These are phyloP conservation scores for Smittium mucronatum DNA, from an alignment of 371 early-diverging fungal species.

Conservation along the genomic window DNA sequence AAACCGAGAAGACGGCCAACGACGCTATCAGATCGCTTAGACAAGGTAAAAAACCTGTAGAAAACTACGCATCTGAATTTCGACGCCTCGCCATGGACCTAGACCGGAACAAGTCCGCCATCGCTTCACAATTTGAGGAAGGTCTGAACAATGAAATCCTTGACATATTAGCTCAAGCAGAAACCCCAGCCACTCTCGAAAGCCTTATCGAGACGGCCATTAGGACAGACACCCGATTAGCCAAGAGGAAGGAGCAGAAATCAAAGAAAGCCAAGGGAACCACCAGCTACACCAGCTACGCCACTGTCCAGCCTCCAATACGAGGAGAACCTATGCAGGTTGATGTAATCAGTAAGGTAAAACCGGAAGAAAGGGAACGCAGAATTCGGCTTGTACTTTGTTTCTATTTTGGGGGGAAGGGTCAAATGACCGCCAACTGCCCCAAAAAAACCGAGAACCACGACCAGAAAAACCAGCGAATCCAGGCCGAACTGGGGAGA, in stretches of 20 bases:
- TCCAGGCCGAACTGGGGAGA: background rate
- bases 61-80: constrained; percentile 7
- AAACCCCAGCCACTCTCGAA: background rate
- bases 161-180: background rate
- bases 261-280: background rate
- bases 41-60: background rate
- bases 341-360: background rate
- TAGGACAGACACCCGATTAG: background rate
- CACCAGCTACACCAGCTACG: background rate
- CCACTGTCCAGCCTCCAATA: background rate
- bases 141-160: background rate
- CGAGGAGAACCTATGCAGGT: background rate
- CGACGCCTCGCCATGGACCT: background rate
- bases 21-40: constrained; percentile 1
- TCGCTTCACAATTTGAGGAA: background rate
- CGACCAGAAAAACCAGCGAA: background rate
- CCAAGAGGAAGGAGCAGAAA: background rate
- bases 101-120: background rate
- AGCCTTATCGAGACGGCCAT: background rate
- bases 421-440: background rate
- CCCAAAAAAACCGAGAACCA: background rate
- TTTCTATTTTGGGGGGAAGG: background rate
- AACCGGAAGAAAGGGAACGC: background rate
- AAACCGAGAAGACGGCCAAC: background rate
- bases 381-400: background rate